Evolutionary conservation across 2,329 filamentous ascomycete genomes (phyloP), one percentile per base, ranked within the genome.

Genomic region (Aspergillus ruber): DNA sequence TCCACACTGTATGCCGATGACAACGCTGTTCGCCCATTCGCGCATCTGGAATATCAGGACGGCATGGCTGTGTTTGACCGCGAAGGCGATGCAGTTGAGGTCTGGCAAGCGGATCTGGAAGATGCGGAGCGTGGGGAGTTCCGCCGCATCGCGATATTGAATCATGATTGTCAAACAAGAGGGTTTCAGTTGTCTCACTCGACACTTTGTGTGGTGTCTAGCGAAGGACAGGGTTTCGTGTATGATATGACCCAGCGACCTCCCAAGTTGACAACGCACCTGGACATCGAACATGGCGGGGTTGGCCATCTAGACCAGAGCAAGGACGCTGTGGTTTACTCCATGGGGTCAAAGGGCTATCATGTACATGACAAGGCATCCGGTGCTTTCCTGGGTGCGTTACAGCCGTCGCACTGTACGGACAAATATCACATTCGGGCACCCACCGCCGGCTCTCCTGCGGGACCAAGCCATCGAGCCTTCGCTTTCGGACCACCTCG

Each of bases 21-120:
- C 18, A 50, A 66, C 9, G 59, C 61, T 0, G 72, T 74, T 27
- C 63, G 70, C 10, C 64, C 67, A 4, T 74, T 69, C 47, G 73
- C 73, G 1, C 73, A 75, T 56, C 56, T 76, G 9, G 73, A 76
- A 45, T 76, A 76, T 46, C 64, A 74, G 47, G 67, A 74, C 56
- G 73, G 72, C 9, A 70, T 66, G 43, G 71, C 67, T 2, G 71
- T 72, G 2, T 76, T 70, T 56, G 73, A 75, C 53, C 61, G 70
- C 0, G 65, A 69, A 38, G 71, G 71, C 3, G 66, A 74, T 55
- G 64, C 68, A 1, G 51, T 75, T 1, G 73, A 75, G 51, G 69
- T 75, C 2, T 76, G 73, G 73, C 63, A 68, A 46, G 61, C 67
- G 0, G 68, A 65, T 18, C 33, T 62, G 18, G 64, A 67, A 18